Conservation (phyloP, 2,329 filamentous ascomycete genomes). For the Pseudomassariella vexata region DNA sequence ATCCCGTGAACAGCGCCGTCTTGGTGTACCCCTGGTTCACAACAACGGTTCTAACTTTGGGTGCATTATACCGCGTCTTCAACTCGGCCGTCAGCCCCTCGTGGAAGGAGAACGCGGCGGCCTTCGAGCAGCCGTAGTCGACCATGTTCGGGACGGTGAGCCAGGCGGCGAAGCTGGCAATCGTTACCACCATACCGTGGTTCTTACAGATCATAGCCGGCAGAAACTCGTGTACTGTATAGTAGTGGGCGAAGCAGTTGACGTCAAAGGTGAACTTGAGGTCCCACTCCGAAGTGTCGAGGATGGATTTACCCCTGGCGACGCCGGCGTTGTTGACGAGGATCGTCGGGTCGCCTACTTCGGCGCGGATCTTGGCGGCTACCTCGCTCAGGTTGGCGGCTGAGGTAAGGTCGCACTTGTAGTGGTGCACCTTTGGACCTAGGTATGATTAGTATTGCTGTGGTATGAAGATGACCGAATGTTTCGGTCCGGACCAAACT, state of each 20-base stretch:
- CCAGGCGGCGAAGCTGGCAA: conserved; percentile 51
- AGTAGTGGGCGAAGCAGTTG: conserved; percentile 45
- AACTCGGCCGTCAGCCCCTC: conserved; percentile 49
- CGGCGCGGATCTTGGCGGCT: conserved; percentile 33
- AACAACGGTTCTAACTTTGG: conserved; percentile 55
- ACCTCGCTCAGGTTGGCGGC: conserved; percentile 38
- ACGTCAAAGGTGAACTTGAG: conserved; percentile 44
- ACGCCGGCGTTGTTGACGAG: conserved; percentile 35
- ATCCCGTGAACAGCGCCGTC: conserved; percentile 54
- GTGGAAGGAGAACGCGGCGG: conserved; percentile 53
- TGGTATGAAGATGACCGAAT: too few relatives aligned
- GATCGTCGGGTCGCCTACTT: conserved; percentile 28
- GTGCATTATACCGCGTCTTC: conserved; percentile 45
- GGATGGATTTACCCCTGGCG: conserved; percentile 36
- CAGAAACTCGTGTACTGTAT: conserved; percentile 43
- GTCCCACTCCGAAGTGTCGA: conserved; percentile 34
- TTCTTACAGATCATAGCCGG: conserved; percentile 42
- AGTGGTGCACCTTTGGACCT: conserved; percentile 58
- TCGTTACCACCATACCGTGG: conserved; percentile 51
- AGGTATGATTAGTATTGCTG: conserved; percentile 16
- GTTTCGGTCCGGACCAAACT: too few relatives aligned
- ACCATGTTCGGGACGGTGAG: conserved; percentile 47
- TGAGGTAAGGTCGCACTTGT: conserved; percentile 64
- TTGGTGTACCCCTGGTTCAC: conserved; percentile 59
- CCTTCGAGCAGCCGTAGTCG: conserved; percentile 55